Evolutionary conservation across 1,284 basidiomycete genomes (phyloP), one percentile per base, ranked within the genome.

Genomic region (Ceratobasidium papillatum): DNA sequence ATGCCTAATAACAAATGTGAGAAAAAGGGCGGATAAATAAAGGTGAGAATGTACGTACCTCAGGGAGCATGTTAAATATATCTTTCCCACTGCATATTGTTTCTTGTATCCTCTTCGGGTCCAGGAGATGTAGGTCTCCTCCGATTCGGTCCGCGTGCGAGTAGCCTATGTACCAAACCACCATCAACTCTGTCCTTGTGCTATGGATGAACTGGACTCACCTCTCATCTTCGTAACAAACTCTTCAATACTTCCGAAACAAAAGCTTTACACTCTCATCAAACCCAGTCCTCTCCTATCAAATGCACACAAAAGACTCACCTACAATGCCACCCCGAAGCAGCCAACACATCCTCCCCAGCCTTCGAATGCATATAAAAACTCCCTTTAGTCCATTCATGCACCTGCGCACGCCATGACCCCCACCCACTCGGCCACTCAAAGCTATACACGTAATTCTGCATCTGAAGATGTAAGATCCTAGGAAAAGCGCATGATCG

Each of bases 1-100:
- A 72, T 22, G 73, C 76, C 77, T 22, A 56, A 27, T 4, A 54
- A 54, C 17, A 54, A 25, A 30, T 54, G 51, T 54, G 47, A 51
- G 47, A 51, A 22, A 51, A 51, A 14, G 38, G 14, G 12, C 8
- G n/a, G 19, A n/a, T 19, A 76, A 65, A 51, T 78, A 54, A 51
- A 78, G 75, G 49, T 75, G 59, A 59, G 54, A 36, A 38, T 45
- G 85, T 86, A 79, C 89, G 89, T 0, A 87, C 89, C 80, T 91
- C 89, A 17, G 89, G 90, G 11, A 90, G 80, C 88, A 90, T 90
- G 7, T 84, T 86, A 79, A 90, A 91, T 27, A 91, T 87, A 76
- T 91, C 89, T 75, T 86, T 86, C 5, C 90, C 90, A 51, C 81
- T 80, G 78, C 90, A 91, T 64, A 91, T 87, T 9, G 84, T 87